Evolutionary conservation across 768 basidiomycete species (phyloP).

Genomic region (Termitomyces sp.): DNA sequence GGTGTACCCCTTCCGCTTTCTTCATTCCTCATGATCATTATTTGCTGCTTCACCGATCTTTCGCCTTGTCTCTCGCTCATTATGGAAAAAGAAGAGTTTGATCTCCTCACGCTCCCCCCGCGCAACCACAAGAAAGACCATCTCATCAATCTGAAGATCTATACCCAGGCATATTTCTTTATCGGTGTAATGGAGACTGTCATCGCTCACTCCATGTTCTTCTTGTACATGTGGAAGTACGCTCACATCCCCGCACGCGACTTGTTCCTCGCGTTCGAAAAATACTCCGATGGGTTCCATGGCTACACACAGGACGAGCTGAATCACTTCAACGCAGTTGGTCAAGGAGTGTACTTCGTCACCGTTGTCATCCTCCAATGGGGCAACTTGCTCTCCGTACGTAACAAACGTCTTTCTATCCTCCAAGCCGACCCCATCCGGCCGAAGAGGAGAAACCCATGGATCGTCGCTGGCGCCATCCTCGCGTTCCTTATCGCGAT

Average conservation of each 20-base stretch:
- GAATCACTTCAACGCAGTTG: slow-evolving; percentile 28
- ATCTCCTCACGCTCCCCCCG: slow-evolving; percentile 14
- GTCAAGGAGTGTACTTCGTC: slow-evolving; percentile 30
- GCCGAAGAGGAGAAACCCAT: slow-evolving; percentile 34
- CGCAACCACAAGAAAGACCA: slow-evolving; percentile 15
- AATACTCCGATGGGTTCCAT: slow-evolving; percentile 32
- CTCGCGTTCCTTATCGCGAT: slow-evolving; percentile 31
- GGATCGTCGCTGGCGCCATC: slow-evolving; percentile 14
- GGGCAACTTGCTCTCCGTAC: slow-evolving; percentile 34
- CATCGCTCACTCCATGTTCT: slow-evolving; percentile 20
- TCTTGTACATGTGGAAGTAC: slow-evolving; percentile 34
- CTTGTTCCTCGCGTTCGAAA: slow-evolving; percentile 35
- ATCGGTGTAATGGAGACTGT: slow-evolving; percentile 15
- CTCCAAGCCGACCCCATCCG: slow-evolving; percentile 39
- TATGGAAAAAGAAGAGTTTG: slow-evolving; percentile 16
- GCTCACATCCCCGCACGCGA: slow-evolving; percentile 29
- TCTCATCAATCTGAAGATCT: slow-evolving; percentile 16
- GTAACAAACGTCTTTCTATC: slow-evolving; percentile 39
- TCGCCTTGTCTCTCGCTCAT: slow-evolving; percentile 11
- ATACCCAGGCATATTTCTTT: slow-evolving; percentile 12
- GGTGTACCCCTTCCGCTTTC: slow-evolving; percentile 56
- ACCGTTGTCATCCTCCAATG: slow-evolving; percentile 46
- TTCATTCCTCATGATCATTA: slow-evolving; percentile 25
- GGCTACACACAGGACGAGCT: slow-evolving; percentile 26
- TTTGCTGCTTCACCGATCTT: slow-evolving; percentile 16